phyloP scores from a whole-genome alignment of 2,329 filamentous ascomycete genomes.

The Arthrobotrys entomopaga region DNA sequence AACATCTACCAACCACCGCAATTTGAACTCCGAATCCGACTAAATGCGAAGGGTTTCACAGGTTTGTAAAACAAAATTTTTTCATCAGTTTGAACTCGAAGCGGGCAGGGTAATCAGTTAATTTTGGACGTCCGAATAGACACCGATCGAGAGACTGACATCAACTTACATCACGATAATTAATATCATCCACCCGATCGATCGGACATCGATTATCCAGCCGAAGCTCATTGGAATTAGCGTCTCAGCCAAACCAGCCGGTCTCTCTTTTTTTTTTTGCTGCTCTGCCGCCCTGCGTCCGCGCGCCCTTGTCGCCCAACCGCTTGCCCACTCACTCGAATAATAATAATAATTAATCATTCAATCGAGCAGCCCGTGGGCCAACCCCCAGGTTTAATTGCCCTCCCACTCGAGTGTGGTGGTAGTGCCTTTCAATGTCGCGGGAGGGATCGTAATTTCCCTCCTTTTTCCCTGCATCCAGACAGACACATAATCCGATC shows the following conservation, averaged over 20 bases:
- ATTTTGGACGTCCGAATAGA: background rate
- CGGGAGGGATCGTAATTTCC: conserved; percentile 27
- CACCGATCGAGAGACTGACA: background rate
- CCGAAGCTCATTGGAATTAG: conserved; percentile 5
- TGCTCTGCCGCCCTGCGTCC: conserved; percentile 17
- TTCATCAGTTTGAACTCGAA: background rate
- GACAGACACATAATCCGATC: conserved; percentile 4
- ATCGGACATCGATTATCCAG: background rate
- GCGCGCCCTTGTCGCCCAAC: conserved; percentile 29
- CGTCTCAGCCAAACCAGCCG: conserved; percentile 8
- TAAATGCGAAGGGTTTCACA: conserved; percentile 34
- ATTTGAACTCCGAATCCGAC: conserved; percentile 37
- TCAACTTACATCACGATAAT: background rate
- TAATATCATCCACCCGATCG: background rate
- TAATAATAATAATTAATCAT: too few relatives aligned
- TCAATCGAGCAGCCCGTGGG: conserved; percentile 26
- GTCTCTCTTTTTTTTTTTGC: background rate
- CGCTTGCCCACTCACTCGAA: too few relatives aligned
- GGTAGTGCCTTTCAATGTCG: conserved; percentile 21
- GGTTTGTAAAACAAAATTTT: conserved; percentile 39
- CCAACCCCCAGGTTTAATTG: conserved; percentile 45
- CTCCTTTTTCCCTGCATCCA: conserved; percentile 51
- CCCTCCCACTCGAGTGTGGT: conserved; percentile 30
- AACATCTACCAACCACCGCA: conserved; percentile 44
- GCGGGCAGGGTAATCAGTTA: conserved; percentile 7